phyloP scores from a whole-genome alignment of 306 rosid species.

The Acacia melanoxylon region DNA sequence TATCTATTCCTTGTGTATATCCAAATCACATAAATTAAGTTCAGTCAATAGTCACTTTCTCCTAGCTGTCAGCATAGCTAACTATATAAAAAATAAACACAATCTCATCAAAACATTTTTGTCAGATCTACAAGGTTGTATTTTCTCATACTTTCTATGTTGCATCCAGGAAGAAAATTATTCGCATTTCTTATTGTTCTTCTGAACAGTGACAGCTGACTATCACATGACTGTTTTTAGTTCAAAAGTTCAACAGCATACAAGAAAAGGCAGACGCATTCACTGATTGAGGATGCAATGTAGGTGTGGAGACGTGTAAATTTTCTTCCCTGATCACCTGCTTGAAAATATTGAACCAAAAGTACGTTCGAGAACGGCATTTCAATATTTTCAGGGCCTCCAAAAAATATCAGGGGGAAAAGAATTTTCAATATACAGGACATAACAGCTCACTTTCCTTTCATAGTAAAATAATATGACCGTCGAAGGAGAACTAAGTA shows the following conservation, averaged over 20 bases:
- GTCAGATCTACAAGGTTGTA: not conserved
- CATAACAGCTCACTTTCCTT: not conserved
- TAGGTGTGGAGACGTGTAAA: not conserved
- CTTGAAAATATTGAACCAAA: not conserved
- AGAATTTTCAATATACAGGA: not conserved
- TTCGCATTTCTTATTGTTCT: not conserved
- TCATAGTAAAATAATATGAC: constrained; percentile 6
- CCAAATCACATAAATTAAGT: constrained; percentile 15
- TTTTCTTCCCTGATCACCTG: not conserved
- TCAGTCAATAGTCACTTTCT: not conserved
- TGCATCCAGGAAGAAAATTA: not conserved
- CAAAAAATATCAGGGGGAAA: not conserved
- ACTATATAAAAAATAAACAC: not conserved
- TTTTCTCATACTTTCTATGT: not conserved
- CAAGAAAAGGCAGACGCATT: constrained; percentile 19
- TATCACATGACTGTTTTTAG: constrained; percentile 2
- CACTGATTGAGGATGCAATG: not conserved
- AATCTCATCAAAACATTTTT: not conserved
- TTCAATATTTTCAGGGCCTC: not conserved
- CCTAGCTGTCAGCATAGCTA: not conserved
- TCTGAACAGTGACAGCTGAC: not conserved
- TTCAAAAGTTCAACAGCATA: constrained; percentile 2
- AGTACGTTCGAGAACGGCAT: not conserved
- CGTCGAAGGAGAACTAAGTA: not conserved
- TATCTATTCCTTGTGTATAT: not conserved